A percentile compares a stretch with the other conserved stretches of the same genome.
These are phyloP conservation scores for Gonium pectorale DNA, from an alignment of 139 green algal species.

Conservation along the genomic window DNA sequence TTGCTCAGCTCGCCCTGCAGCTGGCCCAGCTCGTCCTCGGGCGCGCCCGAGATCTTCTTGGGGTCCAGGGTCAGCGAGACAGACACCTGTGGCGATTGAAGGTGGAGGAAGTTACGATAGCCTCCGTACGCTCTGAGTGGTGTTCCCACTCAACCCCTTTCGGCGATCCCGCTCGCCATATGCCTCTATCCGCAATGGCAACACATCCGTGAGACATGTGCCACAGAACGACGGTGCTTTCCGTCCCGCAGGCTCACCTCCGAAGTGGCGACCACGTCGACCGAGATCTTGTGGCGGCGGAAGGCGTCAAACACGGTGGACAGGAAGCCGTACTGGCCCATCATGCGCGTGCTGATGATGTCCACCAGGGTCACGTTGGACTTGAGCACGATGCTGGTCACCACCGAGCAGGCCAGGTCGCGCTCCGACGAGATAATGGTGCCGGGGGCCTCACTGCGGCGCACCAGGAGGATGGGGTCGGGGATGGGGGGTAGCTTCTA, in stretches of 20 bases:
- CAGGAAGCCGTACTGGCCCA: conserved; percentile 86
- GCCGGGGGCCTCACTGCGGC: conserved; percentile 72
- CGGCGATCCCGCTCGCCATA: too few relatives aligned
- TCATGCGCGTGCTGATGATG: conserved; percentile 86
- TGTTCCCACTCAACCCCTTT: too few relatives aligned
- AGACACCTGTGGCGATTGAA: too few relatives aligned
- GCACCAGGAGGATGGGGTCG: not conserved
- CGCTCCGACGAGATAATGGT: conserved; percentile 87
- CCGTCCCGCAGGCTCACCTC: conserved; percentile 71
- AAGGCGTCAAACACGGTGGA: conserved; percentile 93
- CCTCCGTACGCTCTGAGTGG: too few relatives aligned
- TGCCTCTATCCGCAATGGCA: too few relatives aligned
- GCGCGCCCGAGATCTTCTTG: conserved; percentile 71
- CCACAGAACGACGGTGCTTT: too few relatives aligned
- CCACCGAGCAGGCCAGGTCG: conserved; percentile 83
- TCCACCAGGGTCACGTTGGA: conserved; percentile 89
- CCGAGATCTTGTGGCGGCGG: conserved; percentile 83
- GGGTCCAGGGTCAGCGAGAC: conserved; percentile 96
- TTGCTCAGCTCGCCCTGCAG: conserved; percentile 79
- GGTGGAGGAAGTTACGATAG: too few relatives aligned
- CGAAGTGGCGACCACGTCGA: conserved; percentile 97
- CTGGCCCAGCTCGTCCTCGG: conserved; percentile 81
- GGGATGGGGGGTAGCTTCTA: too few relatives aligned
- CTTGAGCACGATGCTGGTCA: conserved; percentile 98
- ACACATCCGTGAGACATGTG: too few relatives aligned